phyloP scores from a whole-genome alignment of 1,284 basidiomycete genomes.

The Austroboletus sp. region DNA sequence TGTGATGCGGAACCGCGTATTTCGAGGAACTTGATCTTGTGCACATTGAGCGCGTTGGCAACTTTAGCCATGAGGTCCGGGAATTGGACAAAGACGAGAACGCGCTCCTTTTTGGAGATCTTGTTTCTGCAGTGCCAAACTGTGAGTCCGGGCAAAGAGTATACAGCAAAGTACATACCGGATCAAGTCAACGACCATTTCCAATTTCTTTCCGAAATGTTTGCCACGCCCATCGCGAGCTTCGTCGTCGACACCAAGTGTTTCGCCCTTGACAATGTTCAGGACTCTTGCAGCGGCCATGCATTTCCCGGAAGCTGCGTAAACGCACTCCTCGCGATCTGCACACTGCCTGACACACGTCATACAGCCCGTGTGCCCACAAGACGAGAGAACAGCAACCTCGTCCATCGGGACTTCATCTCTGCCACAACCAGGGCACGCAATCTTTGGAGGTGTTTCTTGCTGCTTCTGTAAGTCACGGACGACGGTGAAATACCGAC shows the following conservation, averaged over 20 bases:
- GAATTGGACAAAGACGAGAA: constrained; percentile 92
- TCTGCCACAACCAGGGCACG: constrained; percentile 57
- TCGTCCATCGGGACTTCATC: constrained; percentile 57
- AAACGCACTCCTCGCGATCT: constrained; percentile 75
- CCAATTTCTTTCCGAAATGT: constrained; percentile 85
- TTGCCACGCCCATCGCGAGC: constrained; percentile 64
- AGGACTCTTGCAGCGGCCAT: constrained; percentile 64
- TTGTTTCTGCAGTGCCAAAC: constrained; percentile 42
- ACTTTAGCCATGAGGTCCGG: constrained; percentile 88
- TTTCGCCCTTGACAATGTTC: constrained; percentile 78
- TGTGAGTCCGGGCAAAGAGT: constrained; percentile 5
- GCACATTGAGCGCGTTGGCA: constrained; percentile 67
- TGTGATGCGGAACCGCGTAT: constrained; percentile 73
- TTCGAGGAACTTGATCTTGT: constrained; percentile 73
- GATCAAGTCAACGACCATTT: constrained; percentile 77
- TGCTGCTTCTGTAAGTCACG: constrained; percentile 78
- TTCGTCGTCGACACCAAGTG: constrained; percentile 78
- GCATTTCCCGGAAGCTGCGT: constrained; percentile 60
- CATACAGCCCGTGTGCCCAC: constrained; percentile 80
- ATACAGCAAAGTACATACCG: constrained; percentile 44
- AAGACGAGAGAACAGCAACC: constrained; percentile 81
- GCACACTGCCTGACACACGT: constrained; percentile 67
- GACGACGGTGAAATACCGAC: constrained; percentile 86
- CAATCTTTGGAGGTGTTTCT: constrained; percentile 49
- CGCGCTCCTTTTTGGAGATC: constrained; percentile 70